phyloP scores from a whole-genome alignment of 176 grass and related monocot genomes.

The Hyparrhenia diplandra region DNA sequence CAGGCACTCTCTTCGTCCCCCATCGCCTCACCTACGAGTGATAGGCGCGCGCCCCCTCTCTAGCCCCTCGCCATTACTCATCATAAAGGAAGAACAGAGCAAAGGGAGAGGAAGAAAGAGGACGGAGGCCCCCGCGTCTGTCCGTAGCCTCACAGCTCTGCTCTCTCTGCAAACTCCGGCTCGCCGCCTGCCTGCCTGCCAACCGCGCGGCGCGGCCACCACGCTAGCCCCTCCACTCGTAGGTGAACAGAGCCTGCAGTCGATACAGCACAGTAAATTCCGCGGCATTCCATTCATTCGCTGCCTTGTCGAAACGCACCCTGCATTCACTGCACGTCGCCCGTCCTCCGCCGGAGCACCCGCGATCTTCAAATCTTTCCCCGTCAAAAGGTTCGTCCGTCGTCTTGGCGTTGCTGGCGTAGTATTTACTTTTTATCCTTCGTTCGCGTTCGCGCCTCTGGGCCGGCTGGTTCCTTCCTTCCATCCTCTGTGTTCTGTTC shows the following conservation, averaged over 20 bases:
- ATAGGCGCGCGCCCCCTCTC: neutral
- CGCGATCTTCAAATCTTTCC: slow-evolving; percentile 34
- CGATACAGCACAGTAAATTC: slow-evolving; percentile 48
- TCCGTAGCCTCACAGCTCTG: neutral
- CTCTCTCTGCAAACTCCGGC: slow-evolving; percentile 18
- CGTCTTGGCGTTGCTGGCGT: neutral
- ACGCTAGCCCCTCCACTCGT: slow-evolving; percentile 7
- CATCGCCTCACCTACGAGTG: slow-evolving; percentile 22
- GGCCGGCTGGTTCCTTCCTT: neutral
- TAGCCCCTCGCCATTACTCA: slow-evolving; percentile 26
- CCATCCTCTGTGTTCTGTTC: slow-evolving; percentile 7
- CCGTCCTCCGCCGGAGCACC: neutral
- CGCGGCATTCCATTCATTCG: slow-evolving; percentile 26
- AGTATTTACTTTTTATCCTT: neutral
- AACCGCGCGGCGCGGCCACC: slow-evolving; percentile 31
- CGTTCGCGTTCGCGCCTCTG: neutral
- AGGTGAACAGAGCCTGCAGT: neutral
- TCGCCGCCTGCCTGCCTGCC: slow-evolving; percentile 3
- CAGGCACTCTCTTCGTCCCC: neutral
- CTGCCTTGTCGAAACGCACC: neutral
- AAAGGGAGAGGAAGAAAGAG: neutral
- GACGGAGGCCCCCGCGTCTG: neutral
- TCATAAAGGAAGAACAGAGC: slow-evolving; percentile 36
- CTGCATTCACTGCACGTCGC: slow-evolving; percentile 44
- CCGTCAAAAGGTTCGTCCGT: slow-evolving; percentile 31